Evolutionary conservation across 129 eudicot species (phyloP), one percentile per base, ranked within the genome.

Genomic region (Artemisia argyi): DNA sequence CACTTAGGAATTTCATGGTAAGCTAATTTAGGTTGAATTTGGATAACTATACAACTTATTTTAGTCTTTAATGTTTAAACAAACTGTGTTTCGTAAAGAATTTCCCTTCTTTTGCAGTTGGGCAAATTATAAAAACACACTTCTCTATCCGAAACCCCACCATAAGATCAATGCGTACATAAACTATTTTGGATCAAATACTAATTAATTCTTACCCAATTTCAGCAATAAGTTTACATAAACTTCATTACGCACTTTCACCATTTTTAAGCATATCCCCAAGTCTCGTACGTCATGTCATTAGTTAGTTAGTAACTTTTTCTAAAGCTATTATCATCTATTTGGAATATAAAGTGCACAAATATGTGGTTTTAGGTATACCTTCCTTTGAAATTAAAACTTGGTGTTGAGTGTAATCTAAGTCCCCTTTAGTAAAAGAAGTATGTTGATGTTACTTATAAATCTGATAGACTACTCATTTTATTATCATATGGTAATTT

Each of bases 201-300:
- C 54, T 74, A 63, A 64, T 74, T 53, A 52, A 74, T 52, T 60
- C 48, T 65, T 65, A 65, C 71, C 78, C 78, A 64, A 74, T 64
- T 74, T 52, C 78, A 51, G 16, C 78, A 73, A 73, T 63, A 59
- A 19, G 44, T 59, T 24, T 9, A 59, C 35, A 73, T 63, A 51
- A 51, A 62, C 63, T 63, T 28, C 63, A 17, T 73, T 32, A 46
- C 35, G 64, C 78, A 73, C 71, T 63, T 62, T 62, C 71, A 28
- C 53, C 71, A 74, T 74, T 51, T 51, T 64, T 63, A 30, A 74
- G 52, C 55, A 74, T 74, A 74, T 74, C 78, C 48, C 35, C 75
- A 71, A 39, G 44, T 71, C 75, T 71, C 15, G 17, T 14, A 24
- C 69, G 18, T 15, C 6, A 17, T 70, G 32, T 73, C 78, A 32